Percentiles rank a stretch among this genome's conserved stretches.
These are phyloP conservation scores for Celoporthe dispersa DNA, from an alignment of 2,329 filamentous ascomycete genomes.

Conservation along the genomic window DNA sequence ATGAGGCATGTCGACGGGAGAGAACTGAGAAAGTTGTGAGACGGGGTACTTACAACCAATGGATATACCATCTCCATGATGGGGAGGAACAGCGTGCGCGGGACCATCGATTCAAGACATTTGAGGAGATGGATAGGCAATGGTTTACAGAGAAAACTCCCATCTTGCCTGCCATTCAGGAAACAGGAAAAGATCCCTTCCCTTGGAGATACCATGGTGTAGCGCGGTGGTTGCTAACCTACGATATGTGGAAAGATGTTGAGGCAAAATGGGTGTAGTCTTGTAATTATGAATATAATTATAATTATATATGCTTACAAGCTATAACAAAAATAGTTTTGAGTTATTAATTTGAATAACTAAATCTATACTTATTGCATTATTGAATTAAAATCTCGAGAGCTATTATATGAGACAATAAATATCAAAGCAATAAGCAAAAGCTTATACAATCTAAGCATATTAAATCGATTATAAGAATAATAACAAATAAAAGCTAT, in stretches of 20 bases:
- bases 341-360: too few relatives aligned
- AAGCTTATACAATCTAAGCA: too few relatives aligned
- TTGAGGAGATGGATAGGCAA: conserved; percentile 38
- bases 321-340: too few relatives aligned
- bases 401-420: too few relatives aligned
- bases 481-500: too few relatives aligned
- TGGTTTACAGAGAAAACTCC: conserved; percentile 36
- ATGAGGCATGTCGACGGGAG: conserved; percentile 61
- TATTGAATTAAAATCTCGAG: too few relatives aligned
- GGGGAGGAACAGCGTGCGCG: conserved; percentile 59
- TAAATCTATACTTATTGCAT: too few relatives aligned
- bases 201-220: conserved; percentile 47
- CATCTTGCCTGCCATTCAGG: conserved; percentile 33
- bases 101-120: conserved; percentile 45
- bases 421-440: too few relatives aligned
- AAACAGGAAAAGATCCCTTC: conserved; percentile 46
- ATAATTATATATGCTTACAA: too few relatives aligned
- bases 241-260: conserved; percentile 45
- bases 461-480: too few relatives aligned
- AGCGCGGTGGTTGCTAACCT: conserved; percentile 45
- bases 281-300: too few relatives aligned
- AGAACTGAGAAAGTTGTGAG: conserved; percentile 64
- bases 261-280: conserved; percentile 39
- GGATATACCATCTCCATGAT: conserved; percentile 65
- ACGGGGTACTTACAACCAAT: conserved; percentile 64